Conservation (phyloP, 2,329 filamentous ascomycete species). For the Phaeosphaeriaceae sp. region DNA sequence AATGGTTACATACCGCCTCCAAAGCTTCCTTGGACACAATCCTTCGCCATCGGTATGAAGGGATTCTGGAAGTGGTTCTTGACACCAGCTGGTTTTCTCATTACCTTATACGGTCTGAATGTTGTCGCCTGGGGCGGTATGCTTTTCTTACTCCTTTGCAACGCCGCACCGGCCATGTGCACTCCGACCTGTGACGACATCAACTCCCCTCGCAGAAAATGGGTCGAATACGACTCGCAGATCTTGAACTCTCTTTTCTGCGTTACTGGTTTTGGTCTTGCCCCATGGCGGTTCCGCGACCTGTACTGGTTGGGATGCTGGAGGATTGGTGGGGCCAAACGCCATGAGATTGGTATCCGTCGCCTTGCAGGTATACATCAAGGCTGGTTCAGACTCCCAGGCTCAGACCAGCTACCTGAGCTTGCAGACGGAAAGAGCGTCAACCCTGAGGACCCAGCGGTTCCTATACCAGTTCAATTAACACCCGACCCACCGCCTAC, state of each 20-base stretch:
- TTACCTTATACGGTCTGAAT: constrained; percentile 80
- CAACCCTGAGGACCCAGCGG: constrained; percentile 50
- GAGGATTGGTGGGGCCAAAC: constrained; percentile 59
- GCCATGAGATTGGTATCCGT: constrained; percentile 61
- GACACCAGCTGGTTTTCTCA: constrained; percentile 77
- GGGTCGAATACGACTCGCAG: constrained; percentile 86
- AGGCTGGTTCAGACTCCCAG: constrained; percentile 75
- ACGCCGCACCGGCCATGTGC: constrained; percentile 77
- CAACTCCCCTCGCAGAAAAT: constrained; percentile 76
- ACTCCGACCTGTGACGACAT: constrained; percentile 72
- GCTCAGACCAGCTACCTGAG: constrained; percentile 63
- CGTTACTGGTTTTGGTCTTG: constrained; percentile 82
- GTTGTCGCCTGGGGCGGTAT: constrained; percentile 90
- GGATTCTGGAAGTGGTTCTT: constrained; percentile 75
- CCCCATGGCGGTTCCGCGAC: constrained; percentile 84
- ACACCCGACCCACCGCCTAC: constrained; percentile 74
- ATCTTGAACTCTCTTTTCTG: constrained; percentile 86
- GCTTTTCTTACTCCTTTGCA: constrained; percentile 84
- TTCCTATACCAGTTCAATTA: constrained; percentile 69
- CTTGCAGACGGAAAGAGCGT: constrained; percentile 29
- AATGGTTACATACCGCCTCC: constrained; percentile 54
- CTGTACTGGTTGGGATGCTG: constrained; percentile 74
- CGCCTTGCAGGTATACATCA: constrained; percentile 76
- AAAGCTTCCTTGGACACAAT: constrained; percentile 61
- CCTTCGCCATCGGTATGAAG: constrained; percentile 63